Evolutionary conservation across 169 alveolate genomes (phyloP).

Genomic region (Pseudocohnilembus persalinus): DNA sequence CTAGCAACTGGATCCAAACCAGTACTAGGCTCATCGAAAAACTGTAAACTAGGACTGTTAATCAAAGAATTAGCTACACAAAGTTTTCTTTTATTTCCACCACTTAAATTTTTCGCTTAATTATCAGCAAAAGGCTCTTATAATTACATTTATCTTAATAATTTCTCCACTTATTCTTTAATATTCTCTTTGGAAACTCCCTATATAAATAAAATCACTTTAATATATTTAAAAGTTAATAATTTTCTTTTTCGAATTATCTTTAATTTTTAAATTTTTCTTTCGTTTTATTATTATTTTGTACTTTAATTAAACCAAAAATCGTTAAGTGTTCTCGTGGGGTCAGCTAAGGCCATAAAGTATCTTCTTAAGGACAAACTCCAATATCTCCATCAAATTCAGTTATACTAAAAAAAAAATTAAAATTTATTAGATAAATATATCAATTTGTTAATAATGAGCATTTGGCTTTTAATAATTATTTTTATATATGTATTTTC

Average conservation of each 20-base stretch:
- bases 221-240: background rate
- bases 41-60: conserved; percentile 20
- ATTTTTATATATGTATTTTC: too few species aligned
- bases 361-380: conserved; percentile 50
- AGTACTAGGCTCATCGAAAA: conserved; percentile 43
- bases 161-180: conserved; percentile 27
- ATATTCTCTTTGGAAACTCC: conserved; percentile 58
- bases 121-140: background rate
- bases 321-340: conserved; percentile 83
- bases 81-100: conserved; percentile 41
- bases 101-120: conserved; percentile 9
- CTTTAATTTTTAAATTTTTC: too few species aligned
- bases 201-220: too few species aligned
- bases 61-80: conserved; percentile 40
- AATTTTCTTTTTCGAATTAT: too few species aligned
- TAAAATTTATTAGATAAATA: too few species aligned
- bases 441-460: too few species aligned
- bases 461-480: too few species aligned
- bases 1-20: conserved; percentile 38
- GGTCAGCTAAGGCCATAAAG: conserved; percentile 82
- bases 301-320: conserved; percentile 72
- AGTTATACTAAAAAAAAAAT: too few species aligned
- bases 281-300: too few species aligned
- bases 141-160: conserved; percentile 54
- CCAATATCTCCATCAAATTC: conserved; percentile 34